Evolutionary conservation across 2,329 filamentous ascomycete genomes (phyloP).

Genomic region (Raffaelea albimanens): DNA sequence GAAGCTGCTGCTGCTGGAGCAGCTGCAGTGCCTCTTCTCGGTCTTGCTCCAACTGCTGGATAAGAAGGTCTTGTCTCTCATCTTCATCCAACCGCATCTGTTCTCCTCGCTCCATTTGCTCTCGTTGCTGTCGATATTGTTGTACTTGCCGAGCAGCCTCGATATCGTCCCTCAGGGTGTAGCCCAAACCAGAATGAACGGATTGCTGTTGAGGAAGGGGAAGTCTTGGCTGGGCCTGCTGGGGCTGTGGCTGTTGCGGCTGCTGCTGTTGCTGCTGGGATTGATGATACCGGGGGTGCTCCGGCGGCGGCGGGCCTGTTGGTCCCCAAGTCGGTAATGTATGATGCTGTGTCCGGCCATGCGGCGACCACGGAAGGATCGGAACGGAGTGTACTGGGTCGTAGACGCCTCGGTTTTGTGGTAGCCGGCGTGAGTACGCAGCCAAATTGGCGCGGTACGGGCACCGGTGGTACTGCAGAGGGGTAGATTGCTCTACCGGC

Average conservation of each 20-base stretch:
- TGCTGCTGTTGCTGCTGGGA: too few relatives aligned
- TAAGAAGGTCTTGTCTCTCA: conserved; percentile 2
- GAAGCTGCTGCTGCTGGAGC: conserved; percentile 5
- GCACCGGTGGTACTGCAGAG: background rate
- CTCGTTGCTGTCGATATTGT: conserved; percentile 8
- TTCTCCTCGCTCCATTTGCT: conserved; percentile 3
- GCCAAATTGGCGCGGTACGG: background rate
- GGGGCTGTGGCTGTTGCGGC: background rate
- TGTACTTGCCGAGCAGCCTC: conserved; percentile 6
- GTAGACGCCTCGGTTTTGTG: background rate
- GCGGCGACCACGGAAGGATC: background rate
- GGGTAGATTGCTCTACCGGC: conserved; percentile 4
- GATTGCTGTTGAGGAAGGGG: too few relatives aligned
- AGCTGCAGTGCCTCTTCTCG: conserved; percentile 4
- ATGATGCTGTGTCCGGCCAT: background rate
- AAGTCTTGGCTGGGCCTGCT: background rate
- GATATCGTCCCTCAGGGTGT: too few relatives aligned
- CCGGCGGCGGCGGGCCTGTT: too few relatives aligned
- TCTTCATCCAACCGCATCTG: conserved; percentile 1
- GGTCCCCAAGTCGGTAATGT: too few relatives aligned
- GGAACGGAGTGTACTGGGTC: background rate
- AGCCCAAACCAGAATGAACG: too few relatives aligned
- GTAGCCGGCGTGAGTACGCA: background rate
- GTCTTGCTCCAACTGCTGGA: background rate
- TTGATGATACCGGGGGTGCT: too few relatives aligned